Evolutionary conservation across 371 early-diverging fungal species (phyloP).

Genomic region (Umbelopsis sp.): DNA sequence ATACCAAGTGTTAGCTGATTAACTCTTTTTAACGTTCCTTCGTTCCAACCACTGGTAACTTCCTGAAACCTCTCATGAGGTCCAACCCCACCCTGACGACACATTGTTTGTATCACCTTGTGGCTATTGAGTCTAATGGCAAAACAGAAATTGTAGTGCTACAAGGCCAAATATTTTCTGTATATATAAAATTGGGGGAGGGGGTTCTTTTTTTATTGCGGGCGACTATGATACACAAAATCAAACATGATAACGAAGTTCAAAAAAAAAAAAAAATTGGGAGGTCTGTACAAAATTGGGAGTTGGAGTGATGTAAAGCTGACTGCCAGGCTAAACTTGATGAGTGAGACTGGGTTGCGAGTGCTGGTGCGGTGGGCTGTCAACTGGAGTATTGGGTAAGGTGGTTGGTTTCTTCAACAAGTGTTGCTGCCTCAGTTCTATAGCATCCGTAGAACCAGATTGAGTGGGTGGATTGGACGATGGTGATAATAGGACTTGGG

Average conservation of each 20-base stretch:
- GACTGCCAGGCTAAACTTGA: background rate
- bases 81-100: no score
- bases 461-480: background rate
- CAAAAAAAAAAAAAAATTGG: background rate
- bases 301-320: background rate
- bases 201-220: no score
- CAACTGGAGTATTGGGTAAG: constrained; percentile 12
- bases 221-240: constrained; percentile 12
- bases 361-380: constrained; percentile 11
- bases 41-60: no score
- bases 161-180: no score
- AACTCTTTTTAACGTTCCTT: no score
- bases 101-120: no score
- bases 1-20: no score
- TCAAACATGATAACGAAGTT: constrained; percentile 8
- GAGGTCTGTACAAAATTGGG: constrained; percentile 7
- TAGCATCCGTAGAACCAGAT: background rate
- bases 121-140: no score
- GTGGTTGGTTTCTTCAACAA: constrained; percentile 10
- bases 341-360: background rate
- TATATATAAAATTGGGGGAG: no score
- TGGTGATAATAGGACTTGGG: background rate
- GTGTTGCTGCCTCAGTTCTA: constrained; percentile 1
- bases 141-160: no score
- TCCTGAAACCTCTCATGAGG: no score